A percentile compares a stretch with the other conserved stretches of the same genome.
Evolutionary conservation across 2,329 filamentous ascomycete genomes (phyloP).

Genomic region (Phaeosphaeriaceae sp.): DNA sequence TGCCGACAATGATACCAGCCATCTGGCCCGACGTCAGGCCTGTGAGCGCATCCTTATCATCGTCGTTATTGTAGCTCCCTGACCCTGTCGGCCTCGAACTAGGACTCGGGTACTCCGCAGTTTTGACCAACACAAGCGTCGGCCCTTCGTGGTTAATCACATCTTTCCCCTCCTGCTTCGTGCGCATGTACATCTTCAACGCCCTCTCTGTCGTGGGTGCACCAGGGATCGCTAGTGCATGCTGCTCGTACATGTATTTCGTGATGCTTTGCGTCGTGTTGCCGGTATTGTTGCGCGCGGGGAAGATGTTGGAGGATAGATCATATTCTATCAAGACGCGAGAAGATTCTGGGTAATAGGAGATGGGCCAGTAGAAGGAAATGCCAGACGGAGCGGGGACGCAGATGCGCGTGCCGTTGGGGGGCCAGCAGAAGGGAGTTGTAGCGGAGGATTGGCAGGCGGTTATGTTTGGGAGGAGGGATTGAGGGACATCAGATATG

Average conservation of each 20-base stretch:
- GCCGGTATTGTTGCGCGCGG: slow-evolving; percentile 8
- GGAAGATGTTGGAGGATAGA: not conserved
- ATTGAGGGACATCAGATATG: not conserved
- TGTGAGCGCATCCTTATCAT: not conserved
- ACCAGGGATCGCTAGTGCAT: slow-evolving; percentile 2
- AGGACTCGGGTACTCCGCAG: slow-evolving; percentile 5
- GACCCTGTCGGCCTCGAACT: not conserved
- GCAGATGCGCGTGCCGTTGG: slow-evolving; percentile 25
- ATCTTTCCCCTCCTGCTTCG: slow-evolving; percentile 1
- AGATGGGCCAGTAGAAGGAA: slow-evolving; percentile 18
- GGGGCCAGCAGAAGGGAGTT: slow-evolving; percentile 26
- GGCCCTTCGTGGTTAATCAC: slow-evolving; percentile 14
- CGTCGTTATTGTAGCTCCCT: not conserved
- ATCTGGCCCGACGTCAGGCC: not conserved
- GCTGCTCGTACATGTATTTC: slow-evolving; percentile 6
- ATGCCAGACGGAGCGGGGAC: not conserved
- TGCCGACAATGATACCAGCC: slow-evolving; percentile 2
- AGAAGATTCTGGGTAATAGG: slow-evolving; percentile 15
- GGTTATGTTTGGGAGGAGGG: slow-evolving; percentile 6
- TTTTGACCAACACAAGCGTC: slow-evolving; percentile 19
- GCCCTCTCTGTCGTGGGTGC: slow-evolving; percentile 2
- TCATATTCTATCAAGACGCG: slow-evolving; percentile 11
- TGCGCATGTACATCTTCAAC: slow-evolving; percentile 12
- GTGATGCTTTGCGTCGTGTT: slow-evolving; percentile 9
- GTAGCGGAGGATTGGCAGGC: slow-evolving; percentile 18